Base-by-base conservation (phyloP, 805 yeast species). In the Candida lessepsii region DNA sequence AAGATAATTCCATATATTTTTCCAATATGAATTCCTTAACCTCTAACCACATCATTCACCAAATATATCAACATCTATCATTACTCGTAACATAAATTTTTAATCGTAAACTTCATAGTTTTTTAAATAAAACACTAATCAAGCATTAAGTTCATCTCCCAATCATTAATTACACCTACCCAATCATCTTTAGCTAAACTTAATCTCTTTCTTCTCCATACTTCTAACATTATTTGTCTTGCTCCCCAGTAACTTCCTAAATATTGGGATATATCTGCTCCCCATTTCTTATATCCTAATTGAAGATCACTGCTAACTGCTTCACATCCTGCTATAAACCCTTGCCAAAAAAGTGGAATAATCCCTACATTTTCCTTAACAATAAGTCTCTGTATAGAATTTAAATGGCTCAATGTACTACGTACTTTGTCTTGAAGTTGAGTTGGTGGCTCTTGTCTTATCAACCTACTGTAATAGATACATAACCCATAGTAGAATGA, bases 301-400 rank as follows among this genome's bases (percentile, higher is more conserved):
- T 85, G 91, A 26, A 81, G 60, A 25, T 67, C 69, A 1, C 60
- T 50, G 5, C 81, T 76, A 44, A 76, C 73, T 9, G 89, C 83
- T 46, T 85, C 88, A 52, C 93, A 83, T 0, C 95, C 96, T 1
- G 91, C 89, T 31, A 88, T 82, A 50, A 88, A 88, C 0, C 93
- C 95, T 54, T 85, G 91, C 93, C 96, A 88, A 51, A 86, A 80
- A 24, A 86, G 64, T 3, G 96, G 96, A 25, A 83, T 77, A 37
- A 79, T 78, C 15, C 83, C 74, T 1, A 82, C 79, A 38, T 68
- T 65, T 18, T 76, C 80, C 15, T 71, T 62, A 5, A 74, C 73
- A 24, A 82, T 78, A 35, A 86, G 63, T 29, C 58, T 55, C 42
- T 80, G 85, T 40, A 88, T 75, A 41, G 72, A 67, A 51, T 82